A percentile compares a stretch with the other conserved stretches of the same genome.
These are phyloP conservation scores for Aschersonia sp. DNA, from an alignment of 2,329 filamentous ascomycete genomes.

Conservation along the genomic window DNA sequence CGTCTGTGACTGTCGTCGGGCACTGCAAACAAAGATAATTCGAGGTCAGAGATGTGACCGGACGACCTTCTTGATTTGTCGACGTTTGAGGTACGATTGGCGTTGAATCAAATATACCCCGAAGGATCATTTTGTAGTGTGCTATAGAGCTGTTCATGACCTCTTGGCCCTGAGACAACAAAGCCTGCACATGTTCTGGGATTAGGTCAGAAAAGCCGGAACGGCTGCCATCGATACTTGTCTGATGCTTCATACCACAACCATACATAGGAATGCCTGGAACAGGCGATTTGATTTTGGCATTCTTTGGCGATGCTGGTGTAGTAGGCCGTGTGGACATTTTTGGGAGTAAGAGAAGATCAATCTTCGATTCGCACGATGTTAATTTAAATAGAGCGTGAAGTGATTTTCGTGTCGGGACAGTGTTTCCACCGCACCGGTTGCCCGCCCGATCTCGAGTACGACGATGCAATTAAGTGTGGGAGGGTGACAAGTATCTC, in stretches of 20 bases:
- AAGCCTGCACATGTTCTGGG: slow-evolving; percentile 56
- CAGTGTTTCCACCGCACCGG: no score
- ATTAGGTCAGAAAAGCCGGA: background rate
- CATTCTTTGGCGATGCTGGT: slow-evolving; percentile 39
- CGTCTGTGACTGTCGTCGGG: slow-evolving; percentile 50
- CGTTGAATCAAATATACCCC: slow-evolving; percentile 54
- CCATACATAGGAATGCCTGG: slow-evolving; percentile 48
- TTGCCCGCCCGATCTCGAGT: no score
- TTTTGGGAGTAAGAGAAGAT: slow-evolving; percentile 2
- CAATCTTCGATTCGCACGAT: background rate
- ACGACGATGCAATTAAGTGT: no score
- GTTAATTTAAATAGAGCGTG: no score
- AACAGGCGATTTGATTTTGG: slow-evolving; percentile 43
- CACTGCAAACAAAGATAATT: slow-evolving; percentile 66
- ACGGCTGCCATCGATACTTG: background rate
- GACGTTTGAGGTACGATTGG: slow-evolving; percentile 52
- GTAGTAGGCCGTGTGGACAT: slow-evolving; percentile 35
- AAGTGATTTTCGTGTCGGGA: no score
- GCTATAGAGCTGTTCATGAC: slow-evolving; percentile 54
- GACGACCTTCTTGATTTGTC: slow-evolving; percentile 38
- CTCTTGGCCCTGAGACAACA: slow-evolving; percentile 47
- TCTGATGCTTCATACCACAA: slow-evolving; percentile 33
- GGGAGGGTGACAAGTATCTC: no score
- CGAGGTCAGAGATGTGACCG: slow-evolving; percentile 47
- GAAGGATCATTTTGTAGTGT: slow-evolving; percentile 58